Percentiles rank a stretch among this genome's conserved stretches.
Conservation (phyloP, 192 early-diverging fungal genomes). For the Chytriomyces sp. region DNA sequence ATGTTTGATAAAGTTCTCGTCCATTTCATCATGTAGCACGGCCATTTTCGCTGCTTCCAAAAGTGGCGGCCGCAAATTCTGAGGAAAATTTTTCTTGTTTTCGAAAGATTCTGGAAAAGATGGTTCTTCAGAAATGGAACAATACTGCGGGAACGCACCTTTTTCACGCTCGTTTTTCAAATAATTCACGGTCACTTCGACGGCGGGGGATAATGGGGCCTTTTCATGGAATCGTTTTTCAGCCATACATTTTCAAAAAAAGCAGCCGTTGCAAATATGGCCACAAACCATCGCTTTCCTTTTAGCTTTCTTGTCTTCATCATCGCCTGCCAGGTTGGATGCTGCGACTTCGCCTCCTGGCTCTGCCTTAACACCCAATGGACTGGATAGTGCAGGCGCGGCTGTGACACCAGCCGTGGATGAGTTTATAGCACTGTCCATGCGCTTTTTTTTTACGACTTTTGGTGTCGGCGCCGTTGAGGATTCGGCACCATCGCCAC, state of each 20-base stretch:
- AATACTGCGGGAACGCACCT: constrained; percentile 18
- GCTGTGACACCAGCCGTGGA: neutral
- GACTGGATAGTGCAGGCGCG: neutral
- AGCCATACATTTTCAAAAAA: too few species aligned
- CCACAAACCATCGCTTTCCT: neutral
- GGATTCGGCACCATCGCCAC: neutral
- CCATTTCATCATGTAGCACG: constrained; percentile 13
- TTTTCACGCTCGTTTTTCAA: constrained; percentile 31
- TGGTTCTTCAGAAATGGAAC: neutral
- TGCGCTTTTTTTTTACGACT: constrained; percentile 3
- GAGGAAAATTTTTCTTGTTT: constrained; percentile 32
- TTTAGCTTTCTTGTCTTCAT: constrained; percentile 14
- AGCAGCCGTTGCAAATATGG: neutral
- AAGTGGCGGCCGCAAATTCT: constrained; percentile 27
- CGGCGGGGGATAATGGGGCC: constrained; percentile 20
- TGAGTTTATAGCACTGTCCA: neutral
- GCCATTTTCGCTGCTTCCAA: constrained; percentile 23
- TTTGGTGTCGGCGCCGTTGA: neutral
- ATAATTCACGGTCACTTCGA: constrained; percentile 18
- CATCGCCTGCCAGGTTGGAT: neutral
- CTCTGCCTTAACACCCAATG: neutral
- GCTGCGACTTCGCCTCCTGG: constrained; percentile 4
- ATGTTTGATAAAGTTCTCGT: constrained; percentile 35
- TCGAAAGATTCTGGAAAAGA: constrained; percentile 27
- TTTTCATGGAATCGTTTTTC: neutral